Evolutionary conservation across 768 basidiomycete genomes (phyloP).

Genomic region (Boletus reticuloceps): DNA sequence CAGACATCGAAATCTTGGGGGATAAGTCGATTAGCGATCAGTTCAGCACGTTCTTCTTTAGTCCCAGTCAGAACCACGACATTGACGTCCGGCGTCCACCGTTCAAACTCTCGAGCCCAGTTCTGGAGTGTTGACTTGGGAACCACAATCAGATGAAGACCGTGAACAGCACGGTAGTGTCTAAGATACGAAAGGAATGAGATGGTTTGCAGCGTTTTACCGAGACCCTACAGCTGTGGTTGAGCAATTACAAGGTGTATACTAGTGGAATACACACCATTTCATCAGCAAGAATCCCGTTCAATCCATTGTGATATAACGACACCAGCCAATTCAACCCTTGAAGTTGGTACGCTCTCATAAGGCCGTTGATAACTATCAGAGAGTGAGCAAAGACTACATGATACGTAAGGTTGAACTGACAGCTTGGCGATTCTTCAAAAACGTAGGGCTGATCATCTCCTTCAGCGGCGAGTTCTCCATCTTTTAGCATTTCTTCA

Average conservation of each 20-base stretch:
- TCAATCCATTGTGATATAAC: conserved; percentile 92
- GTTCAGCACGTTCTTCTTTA: conserved; percentile 84
- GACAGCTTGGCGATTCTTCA: conserved; percentile 90
- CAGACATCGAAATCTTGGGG: conserved; percentile 90
- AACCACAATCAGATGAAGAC: conserved; percentile 94
- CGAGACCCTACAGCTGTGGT: conserved; percentile 68
- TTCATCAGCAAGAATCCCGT: conserved; percentile 96
- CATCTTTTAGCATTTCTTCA: conserved; percentile 88
- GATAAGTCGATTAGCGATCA: conserved; percentile 77
- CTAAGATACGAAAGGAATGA: conserved; percentile 95
- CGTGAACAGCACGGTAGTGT: conserved; percentile 68
- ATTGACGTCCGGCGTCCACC: conserved; percentile 89
- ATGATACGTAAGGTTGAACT: conserved; percentile 11
- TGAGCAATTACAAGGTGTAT: background rate
- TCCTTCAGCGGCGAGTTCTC: conserved; percentile 73
- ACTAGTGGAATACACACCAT: conserved; percentile 52
- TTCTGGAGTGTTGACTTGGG: conserved; percentile 99
- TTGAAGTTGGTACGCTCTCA: conserved; percentile 94
- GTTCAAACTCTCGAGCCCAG: conserved; percentile 90
- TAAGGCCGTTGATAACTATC: conserved; percentile 81
- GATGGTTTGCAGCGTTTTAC: conserved; percentile 98
- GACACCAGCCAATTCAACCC: conserved; percentile 98
- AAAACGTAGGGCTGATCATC: conserved; percentile 93
- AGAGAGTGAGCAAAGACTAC: conserved; percentile 2
- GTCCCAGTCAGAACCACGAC: conserved; percentile 79